Conservation (phyloP, 106 monocot species). For the Dendrobium officinale region DNA sequence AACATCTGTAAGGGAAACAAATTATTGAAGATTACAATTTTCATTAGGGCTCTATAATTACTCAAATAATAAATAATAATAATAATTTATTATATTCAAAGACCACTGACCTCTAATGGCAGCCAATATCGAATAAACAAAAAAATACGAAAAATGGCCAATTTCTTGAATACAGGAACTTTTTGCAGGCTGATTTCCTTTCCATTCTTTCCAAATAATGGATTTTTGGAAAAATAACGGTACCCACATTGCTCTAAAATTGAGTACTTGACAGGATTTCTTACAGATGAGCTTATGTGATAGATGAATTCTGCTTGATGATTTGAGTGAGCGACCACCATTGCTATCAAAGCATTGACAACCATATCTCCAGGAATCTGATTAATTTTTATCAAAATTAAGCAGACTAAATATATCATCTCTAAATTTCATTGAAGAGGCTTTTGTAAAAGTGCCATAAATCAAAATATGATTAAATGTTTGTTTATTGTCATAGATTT, state of each 20-base stretch:
- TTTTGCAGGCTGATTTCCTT: slow-evolving; percentile 2
- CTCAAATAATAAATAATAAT: neutral
- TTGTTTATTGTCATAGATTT: no score
- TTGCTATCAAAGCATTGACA: slow-evolving; percentile 58
- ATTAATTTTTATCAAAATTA: neutral
- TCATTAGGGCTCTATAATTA: neutral
- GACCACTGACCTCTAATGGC: slow-evolving; percentile 33
- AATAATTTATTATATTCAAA: neutral
- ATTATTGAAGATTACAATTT: neutral
- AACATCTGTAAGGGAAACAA: slow-evolving; percentile 23
- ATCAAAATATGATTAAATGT: no score
- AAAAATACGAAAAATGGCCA: slow-evolving; percentile 24
- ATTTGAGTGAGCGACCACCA: slow-evolving; percentile 29
- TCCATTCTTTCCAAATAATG: slow-evolving; percentile 35
- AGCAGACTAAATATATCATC: no score
- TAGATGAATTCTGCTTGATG: slow-evolving; percentile 28
- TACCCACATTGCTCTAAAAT: slow-evolving; percentile 18
- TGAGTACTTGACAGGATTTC: slow-evolving; percentile 26
- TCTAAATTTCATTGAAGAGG: no score
- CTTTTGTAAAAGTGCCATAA: no score
- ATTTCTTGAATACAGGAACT: slow-evolving; percentile 18
- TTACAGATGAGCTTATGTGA: slow-evolving; percentile 41
- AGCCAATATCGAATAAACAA: slow-evolving; percentile 43
- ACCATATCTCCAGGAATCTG: slow-evolving; percentile 74
- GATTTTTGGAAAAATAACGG: slow-evolving; percentile 34